Evolutionary conservation across 202 grass and related monocot species (phyloP).

Genomic region (Miscanthus sacchariflorus): DNA sequence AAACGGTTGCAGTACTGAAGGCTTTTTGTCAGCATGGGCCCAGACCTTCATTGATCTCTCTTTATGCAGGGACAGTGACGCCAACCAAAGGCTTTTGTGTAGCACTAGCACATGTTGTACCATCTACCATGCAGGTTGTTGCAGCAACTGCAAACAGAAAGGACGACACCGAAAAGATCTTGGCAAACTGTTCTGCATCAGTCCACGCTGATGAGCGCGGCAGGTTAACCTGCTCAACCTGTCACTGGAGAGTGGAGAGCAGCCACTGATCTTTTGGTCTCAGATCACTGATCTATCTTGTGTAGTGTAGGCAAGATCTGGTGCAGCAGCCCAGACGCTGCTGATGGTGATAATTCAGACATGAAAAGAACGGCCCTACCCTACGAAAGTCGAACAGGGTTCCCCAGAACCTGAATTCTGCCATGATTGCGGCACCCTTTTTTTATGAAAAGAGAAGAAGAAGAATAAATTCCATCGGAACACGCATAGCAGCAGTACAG

Average conservation of each 20-base stretch:
- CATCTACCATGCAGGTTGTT: neutral
- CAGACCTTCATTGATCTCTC: neutral
- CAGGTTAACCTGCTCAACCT: slow-evolving; percentile 40
- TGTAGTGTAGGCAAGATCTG: neutral
- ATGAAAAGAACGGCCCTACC: neutral
- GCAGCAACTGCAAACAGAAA: neutral
- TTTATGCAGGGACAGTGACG: neutral
- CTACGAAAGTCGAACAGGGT: neutral
- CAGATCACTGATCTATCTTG: neutral
- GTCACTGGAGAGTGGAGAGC: neutral
- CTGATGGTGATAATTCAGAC: neutral
- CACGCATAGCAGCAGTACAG: neutral
- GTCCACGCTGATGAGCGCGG: neutral
- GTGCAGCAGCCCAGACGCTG: neutral
- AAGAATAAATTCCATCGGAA: neutral
- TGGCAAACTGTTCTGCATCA: neutral
- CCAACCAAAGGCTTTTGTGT: neutral
- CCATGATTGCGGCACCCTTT: too few relatives aligned
- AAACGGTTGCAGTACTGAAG: neutral
- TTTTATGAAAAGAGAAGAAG: neutral
- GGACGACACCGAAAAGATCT: neutral
- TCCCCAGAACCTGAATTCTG: neutral
- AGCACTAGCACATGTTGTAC: neutral
- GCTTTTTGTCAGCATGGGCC: neutral
- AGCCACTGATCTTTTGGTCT: neutral